phyloP scores from a whole-genome alignment of 1,284 basidiomycete species.

The Sporisorium scitamineum region DNA sequence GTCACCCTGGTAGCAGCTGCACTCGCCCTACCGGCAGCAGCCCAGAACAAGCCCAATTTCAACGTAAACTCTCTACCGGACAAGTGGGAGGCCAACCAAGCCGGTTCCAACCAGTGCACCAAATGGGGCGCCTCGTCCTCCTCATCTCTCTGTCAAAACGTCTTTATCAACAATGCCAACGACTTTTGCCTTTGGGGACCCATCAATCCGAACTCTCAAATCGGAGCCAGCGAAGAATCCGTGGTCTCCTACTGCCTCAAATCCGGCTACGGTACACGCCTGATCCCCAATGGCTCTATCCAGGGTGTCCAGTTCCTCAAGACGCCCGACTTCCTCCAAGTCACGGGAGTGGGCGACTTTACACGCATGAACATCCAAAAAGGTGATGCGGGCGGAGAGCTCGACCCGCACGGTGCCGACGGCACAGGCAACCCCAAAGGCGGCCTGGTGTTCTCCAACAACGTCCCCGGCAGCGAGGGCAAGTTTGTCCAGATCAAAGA shows the following conservation, averaged over 20 bases:
- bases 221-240: conserved; percentile 72
- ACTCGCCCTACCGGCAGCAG: conserved; percentile 9
- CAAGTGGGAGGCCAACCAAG: conserved; percentile 62
- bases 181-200: conserved; percentile 66
- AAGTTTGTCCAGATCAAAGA: conserved; percentile 50
- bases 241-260: conserved; percentile 80
- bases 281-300: conserved; percentile 82
- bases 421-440: conserved; percentile 57
- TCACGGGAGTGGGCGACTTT: conserved; percentile 77
- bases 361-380: conserved; percentile 72
- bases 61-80: conserved; percentile 54
- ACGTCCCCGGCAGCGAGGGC: conserved; percentile 39
- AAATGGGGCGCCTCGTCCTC: conserved; percentile 52
- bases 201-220: conserved; percentile 34
- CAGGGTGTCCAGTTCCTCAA: conserved; percentile 78
- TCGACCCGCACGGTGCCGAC: conserved; percentile 57
- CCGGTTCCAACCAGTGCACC: conserved; percentile 61
- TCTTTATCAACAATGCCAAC: conserved; percentile 61
- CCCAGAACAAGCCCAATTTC: conserved; percentile 54
- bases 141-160: conserved; percentile 62
- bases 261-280: conserved; percentile 72
- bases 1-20: conserved; percentile 11
- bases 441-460: conserved; percentile 51
- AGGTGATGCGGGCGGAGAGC: conserved; percentile 51
- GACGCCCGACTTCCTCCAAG: conserved; percentile 78